A percentile compares a stretch with the other conserved stretches of the same genome.
These are phyloP conservation scores for Halenospora varia DNA, from an alignment of 495 filamentous ascomycete species.

Conservation along the genomic window DNA sequence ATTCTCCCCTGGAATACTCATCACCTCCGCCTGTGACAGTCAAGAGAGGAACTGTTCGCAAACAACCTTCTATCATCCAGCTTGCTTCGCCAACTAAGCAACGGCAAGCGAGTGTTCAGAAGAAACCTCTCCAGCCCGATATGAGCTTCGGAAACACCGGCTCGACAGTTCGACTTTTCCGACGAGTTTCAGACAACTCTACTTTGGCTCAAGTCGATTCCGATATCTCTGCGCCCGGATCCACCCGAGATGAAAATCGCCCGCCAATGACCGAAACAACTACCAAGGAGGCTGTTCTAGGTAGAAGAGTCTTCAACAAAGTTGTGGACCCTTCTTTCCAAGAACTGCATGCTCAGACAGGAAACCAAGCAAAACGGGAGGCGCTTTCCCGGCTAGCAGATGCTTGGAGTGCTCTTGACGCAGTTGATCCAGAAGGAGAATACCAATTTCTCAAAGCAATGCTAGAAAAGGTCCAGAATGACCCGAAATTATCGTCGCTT, in stretches of 20 bases:
- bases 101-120: slow-evolving; percentile 43
- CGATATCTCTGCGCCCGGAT: slow-evolving; percentile 10
- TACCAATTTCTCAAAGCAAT: slow-evolving; percentile 68
- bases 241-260: slow-evolving; percentile 23
- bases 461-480: slow-evolving; percentile 33
- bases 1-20: slow-evolving; percentile 45
- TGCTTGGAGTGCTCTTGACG: slow-evolving; percentile 79
- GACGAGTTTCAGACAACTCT: slow-evolving; percentile 73
- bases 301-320: slow-evolving; percentile 73
- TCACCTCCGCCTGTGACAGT: slow-evolving; percentile 45
- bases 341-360: slow-evolving; percentile 77
- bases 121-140: slow-evolving; percentile 76
- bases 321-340: slow-evolving; percentile 76
- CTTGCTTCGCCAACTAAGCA: slow-evolving; percentile 35
- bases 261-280: slow-evolving; percentile 37
- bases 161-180: slow-evolving; percentile 86
- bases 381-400: slow-evolving; percentile 75
- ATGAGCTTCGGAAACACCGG: slow-evolving; percentile 87
- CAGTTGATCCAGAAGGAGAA: slow-evolving; percentile 85
- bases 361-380: slow-evolving; percentile 68
- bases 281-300: slow-evolving; percentile 78
- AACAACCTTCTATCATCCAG: slow-evolving; percentile 48
- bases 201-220: slow-evolving; percentile 24
- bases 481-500: slow-evolving; percentile 47
- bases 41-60: slow-evolving; percentile 44